phyloP scores from a whole-genome alignment of 1,284 basidiomycete genomes.

The Pseudozyma flocculosa region DNA sequence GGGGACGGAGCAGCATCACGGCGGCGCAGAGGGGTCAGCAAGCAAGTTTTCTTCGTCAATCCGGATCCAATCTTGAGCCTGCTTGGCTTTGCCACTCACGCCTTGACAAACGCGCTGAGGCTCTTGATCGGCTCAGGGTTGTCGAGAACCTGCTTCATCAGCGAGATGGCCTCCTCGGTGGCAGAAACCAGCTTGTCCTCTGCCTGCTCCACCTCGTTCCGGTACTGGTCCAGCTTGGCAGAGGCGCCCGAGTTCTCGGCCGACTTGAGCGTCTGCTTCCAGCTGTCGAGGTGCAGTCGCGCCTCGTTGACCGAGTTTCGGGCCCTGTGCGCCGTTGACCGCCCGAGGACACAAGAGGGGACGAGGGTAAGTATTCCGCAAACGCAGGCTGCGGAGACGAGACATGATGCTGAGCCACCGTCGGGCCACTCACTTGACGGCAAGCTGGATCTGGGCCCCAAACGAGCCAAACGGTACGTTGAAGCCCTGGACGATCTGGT shows the following conservation, averaged over 20 bases:
- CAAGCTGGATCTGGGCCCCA: constrained; percentile 53
- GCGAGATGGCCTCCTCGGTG: constrained; percentile 94
- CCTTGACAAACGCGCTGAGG: constrained; percentile 85
- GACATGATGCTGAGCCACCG: too few relatives aligned
- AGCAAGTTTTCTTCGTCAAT: too few relatives aligned
- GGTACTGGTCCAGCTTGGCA: constrained; percentile 44
- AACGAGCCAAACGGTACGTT: constrained; percentile 74
- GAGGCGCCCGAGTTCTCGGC: constrained; percentile 38
- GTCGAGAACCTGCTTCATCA: constrained; percentile 97
- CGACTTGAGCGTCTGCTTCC: constrained; percentile 51
- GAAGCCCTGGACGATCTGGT: constrained; percentile 72
- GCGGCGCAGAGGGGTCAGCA: too few relatives aligned
- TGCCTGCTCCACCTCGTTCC: constrained; percentile 54
- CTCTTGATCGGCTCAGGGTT: constrained; percentile 96
- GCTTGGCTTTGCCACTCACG: too few relatives aligned
- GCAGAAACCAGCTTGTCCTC: constrained; percentile 75
- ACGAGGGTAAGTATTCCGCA: too few relatives aligned
- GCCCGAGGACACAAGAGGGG: neutral
- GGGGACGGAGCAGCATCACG: neutral
- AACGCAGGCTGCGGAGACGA: too few relatives aligned
- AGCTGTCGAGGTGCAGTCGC: constrained; percentile 53
- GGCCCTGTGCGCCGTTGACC: constrained; percentile 17
- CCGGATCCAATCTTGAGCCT: too few relatives aligned
- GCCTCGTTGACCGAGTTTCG: constrained; percentile 53
- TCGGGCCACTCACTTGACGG: constrained; percentile 38